Conservation (phyloP, 176 grass and related monocot genomes). For the Oryza glaberrima region DNA sequence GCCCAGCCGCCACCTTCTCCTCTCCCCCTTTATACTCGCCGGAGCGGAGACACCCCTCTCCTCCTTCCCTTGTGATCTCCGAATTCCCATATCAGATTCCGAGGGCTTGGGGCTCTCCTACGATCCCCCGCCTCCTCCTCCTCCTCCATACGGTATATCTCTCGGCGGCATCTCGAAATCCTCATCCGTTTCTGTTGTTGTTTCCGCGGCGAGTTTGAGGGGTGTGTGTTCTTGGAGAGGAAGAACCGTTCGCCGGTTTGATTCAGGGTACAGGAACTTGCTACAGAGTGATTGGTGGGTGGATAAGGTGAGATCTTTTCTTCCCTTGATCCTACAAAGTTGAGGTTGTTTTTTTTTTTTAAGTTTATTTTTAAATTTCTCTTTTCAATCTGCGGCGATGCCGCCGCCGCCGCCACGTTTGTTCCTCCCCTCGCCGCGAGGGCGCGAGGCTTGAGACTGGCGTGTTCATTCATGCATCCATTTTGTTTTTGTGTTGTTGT, state of each 20-base stretch:
- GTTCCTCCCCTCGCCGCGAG: neutral
- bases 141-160: constrained; percentile 14
- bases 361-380: too few species aligned
- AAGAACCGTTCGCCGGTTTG: neutral
- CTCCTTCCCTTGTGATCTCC: constrained; percentile 47
- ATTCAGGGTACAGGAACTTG: neutral
- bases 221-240: neutral
- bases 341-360: too few species aligned
- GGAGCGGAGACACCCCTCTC: constrained; percentile 8
- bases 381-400: neutral
- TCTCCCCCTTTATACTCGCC: constrained; percentile 32
- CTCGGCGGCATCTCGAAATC: neutral
- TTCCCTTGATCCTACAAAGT: constrained; percentile 33
- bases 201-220: constrained; percentile 16
- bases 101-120: constrained; percentile 30
- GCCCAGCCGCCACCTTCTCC: constrained; percentile 45
- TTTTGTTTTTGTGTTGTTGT: neutral
- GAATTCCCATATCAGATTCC: constrained; percentile 40
- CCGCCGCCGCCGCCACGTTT: neutral
- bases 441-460: neutral
- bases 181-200: neutral
- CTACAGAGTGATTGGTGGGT: constrained; percentile 28
- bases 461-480: neutral
- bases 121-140: constrained; percentile 16
- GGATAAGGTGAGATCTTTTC: constrained; percentile 45